Percentiles rank a stretch among this genome's conserved stretches.
phyloP scores from a whole-genome alignment of 2,329 filamentous ascomycete species.

The Pyrenophora teres region DNA sequence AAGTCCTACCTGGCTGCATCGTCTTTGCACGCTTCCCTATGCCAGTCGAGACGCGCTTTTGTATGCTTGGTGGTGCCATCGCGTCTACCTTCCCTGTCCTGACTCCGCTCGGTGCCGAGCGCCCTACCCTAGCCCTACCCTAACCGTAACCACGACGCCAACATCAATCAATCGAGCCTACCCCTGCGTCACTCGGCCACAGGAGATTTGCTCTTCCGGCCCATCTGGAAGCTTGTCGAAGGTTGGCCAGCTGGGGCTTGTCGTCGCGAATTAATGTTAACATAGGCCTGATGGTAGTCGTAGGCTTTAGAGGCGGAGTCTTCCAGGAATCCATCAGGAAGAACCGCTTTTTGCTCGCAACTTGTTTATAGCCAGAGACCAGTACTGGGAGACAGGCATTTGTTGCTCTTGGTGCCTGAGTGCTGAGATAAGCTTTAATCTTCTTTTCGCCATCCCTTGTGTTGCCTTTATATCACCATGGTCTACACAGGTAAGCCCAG shows the following conservation, averaged over 20 bases:
- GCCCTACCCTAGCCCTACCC: slow-evolving; percentile 1
- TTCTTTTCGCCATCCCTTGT: slow-evolving; percentile 18
- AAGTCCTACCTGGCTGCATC: slow-evolving; percentile 13
- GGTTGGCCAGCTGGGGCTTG: slow-evolving; percentile 14
- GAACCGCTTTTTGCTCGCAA: slow-evolving; percentile 2
- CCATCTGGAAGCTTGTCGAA: slow-evolving; percentile 15
- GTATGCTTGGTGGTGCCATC: slow-evolving; percentile 16
- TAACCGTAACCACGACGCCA: slow-evolving; percentile 1
- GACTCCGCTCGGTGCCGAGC: slow-evolving; percentile 2
- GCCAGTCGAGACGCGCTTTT: slow-evolving; percentile 1
- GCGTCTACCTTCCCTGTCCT: slow-evolving; percentile 16
- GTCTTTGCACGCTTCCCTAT: slow-evolving; percentile 16
- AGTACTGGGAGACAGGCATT: slow-evolving; percentile 1
- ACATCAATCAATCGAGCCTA: slow-evolving; percentile 13
- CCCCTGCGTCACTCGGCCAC: slow-evolving; percentile 16
- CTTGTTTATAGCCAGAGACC: slow-evolving; percentile 12
- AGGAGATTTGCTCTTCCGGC: slow-evolving; percentile 5
- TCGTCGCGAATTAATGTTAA: slow-evolving; percentile 11
- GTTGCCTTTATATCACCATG: slow-evolving; percentile 32
- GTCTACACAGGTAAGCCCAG: slow-evolving; percentile 50
- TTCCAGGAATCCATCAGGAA: slow-evolving; percentile 12
- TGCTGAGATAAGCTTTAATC: slow-evolving; percentile 2
- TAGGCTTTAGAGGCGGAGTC: slow-evolving; percentile 34
- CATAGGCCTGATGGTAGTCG: slow-evolving; percentile 29
- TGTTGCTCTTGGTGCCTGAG: neutral